phyloP scores from a whole-genome alignment of 495 filamentous ascomycete species.

The Sabuloglossum arenarium region DNA sequence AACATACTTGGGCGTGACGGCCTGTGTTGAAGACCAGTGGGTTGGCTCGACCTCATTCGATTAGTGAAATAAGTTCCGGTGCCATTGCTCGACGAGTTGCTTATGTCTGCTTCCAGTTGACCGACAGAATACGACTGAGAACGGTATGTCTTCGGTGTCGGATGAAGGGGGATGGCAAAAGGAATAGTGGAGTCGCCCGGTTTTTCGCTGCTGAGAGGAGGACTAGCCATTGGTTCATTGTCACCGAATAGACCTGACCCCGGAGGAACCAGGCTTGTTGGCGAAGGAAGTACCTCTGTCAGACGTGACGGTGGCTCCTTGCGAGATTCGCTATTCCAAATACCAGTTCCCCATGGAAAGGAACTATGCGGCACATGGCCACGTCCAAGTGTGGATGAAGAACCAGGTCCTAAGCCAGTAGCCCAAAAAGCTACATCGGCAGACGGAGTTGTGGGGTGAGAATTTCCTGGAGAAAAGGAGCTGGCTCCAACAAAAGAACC shows the following conservation, averaged over 20 bases:
- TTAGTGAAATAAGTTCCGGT: conserved; percentile 18
- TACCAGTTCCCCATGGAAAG: conserved; percentile 55
- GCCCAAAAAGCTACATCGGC: conserved; percentile 52
- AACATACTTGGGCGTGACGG: conserved; percentile 73
- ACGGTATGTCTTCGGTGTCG: conserved; percentile 77
- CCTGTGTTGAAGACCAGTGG: conserved; percentile 51
- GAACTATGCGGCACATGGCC: conserved; percentile 18
- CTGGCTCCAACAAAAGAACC: conserved; percentile 24
- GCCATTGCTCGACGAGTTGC: conserved; percentile 21
- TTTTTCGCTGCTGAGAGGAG: conserved; percentile 3
- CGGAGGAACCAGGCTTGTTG: conserved; percentile 28
- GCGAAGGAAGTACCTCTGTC: conserved; percentile 56
- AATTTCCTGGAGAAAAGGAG: conserved; percentile 53
- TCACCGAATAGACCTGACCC: conserved; percentile 15
- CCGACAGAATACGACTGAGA: conserved; percentile 96
- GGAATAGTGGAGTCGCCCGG: conserved; percentile 29
- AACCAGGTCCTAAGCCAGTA: conserved; percentile 25
- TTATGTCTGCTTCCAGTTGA: conserved; percentile 55
- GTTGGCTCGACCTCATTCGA: conserved; percentile 1
- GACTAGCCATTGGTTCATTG: conserved; percentile 12
- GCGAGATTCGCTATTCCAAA: conserved; percentile 53
- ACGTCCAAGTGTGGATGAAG: conserved; percentile 37
- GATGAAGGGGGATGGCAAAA: conserved; percentile 77
- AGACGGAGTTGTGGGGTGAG: conserved; percentile 54
- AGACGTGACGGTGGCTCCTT: conserved; percentile 56